Evolutionary conservation across 108 stramenopile genomes (phyloP).

Genomic region (Tribonema minus): DNA sequence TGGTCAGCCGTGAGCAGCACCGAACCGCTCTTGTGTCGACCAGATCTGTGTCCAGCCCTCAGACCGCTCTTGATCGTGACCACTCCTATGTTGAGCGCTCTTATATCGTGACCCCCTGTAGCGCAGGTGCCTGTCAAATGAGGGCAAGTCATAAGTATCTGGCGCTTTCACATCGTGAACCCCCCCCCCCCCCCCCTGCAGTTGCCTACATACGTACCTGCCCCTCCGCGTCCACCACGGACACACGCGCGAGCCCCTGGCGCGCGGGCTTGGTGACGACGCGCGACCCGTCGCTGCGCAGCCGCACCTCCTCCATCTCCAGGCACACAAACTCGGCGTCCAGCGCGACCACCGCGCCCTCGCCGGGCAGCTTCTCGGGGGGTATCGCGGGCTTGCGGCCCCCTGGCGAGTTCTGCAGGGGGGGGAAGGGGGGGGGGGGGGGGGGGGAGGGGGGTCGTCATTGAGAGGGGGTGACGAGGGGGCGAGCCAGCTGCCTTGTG

Average conservation of each 20-base stretch:
- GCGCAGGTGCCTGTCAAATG: no score
- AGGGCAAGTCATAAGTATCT: no score
- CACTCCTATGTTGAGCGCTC: no score
- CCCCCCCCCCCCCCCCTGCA: no score
- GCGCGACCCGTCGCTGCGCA: slow-evolving; percentile 70
- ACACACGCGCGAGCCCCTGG: slow-evolving; percentile 78
- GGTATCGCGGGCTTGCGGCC: slow-evolving; percentile 9
- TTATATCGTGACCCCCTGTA: no score
- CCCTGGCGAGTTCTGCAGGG: slow-evolving; percentile 12
- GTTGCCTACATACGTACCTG: no score
- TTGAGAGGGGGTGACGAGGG: background rate
- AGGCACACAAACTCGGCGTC: slow-evolving; percentile 62
- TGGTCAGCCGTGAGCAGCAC: no score
- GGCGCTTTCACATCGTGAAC: no score
- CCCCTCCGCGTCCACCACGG: slow-evolving; percentile 68
- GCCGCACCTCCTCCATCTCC: slow-evolving; percentile 61
- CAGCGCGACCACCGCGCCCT: slow-evolving; percentile 42
- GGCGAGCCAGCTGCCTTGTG: no score
- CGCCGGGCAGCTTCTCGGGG: slow-evolving; percentile 27
- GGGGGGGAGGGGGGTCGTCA: background rate
- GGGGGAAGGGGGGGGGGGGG: background rate
- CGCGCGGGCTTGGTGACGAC: slow-evolving; percentile 70
- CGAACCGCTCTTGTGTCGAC: no score
- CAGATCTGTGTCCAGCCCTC: no score
- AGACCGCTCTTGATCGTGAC: no score